These are phyloP conservation scores for Phialemoniopsis sp. DNA, from an alignment of 2,329 filamentous ascomycete species.

Conservation along the genomic window DNA sequence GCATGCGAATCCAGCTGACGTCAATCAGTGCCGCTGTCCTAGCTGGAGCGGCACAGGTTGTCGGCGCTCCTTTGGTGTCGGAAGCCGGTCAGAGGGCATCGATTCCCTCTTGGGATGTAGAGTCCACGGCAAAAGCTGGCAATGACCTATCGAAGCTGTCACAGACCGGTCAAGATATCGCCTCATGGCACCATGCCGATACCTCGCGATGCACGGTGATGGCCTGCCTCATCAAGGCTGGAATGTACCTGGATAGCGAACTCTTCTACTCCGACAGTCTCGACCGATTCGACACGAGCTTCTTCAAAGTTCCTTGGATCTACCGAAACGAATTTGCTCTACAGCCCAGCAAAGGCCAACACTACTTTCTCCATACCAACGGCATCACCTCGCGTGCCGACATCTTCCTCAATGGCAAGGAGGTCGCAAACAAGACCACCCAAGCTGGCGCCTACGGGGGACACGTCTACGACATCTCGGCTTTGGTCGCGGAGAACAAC, in stretches of 20 bases:
- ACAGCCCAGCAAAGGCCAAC: constrained; percentile 21
- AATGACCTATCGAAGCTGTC: constrained; percentile 34
- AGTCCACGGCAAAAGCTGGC: constrained; percentile 33
- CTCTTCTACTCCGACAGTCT: constrained; percentile 52
- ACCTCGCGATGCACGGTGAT: constrained; percentile 48
- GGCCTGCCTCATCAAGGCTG: constrained; percentile 49
- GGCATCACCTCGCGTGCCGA: constrained; percentile 59
- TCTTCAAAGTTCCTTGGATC: constrained; percentile 53
- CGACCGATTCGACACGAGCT: constrained; percentile 30
- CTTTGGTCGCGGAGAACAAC: constrained; percentile 35
- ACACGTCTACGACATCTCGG: constrained; percentile 49
- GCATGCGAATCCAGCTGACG: too few relatives aligned
- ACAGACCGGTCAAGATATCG: constrained; percentile 34
- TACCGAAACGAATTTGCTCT: constrained; percentile 51
- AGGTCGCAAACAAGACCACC: constrained; percentile 39
- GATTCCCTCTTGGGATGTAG: constrained; percentile 44
- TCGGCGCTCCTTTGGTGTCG: constrained; percentile 12
- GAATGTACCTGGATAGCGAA: constrained; percentile 45
- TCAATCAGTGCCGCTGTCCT: too few relatives aligned
- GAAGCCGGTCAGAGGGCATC: constrained; percentile 18
- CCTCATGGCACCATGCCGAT: constrained; percentile 45
- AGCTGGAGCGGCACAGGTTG: not conserved
- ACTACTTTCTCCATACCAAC: constrained; percentile 51
- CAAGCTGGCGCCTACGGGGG: constrained; percentile 57
- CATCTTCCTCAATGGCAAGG: constrained; percentile 53